Evolutionary conservation across 768 basidiomycete species (phyloP), one percentile per base, ranked within the genome.

Genomic region (Tricholoma saponaceum): DNA sequence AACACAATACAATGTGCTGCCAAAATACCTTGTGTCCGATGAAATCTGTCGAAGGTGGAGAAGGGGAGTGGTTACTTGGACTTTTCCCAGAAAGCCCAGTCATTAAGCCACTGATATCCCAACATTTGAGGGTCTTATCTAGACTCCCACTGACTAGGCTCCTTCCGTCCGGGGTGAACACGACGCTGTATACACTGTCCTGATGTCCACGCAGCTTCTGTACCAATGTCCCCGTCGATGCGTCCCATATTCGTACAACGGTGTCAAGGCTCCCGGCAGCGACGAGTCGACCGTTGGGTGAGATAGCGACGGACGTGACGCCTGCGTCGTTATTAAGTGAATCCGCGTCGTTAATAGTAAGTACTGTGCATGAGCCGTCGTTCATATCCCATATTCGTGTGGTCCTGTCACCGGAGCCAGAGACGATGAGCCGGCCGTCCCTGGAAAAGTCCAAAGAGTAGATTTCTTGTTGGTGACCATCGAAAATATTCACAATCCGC

Each of bases 131-230:
- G 26, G 89, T 92, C 78, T 90, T 89, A 67, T 95, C 92, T 67
- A 95, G 73, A 72, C 90, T 93, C 25, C 95, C 96, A 60, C 90
- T 94, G 8, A 98, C 92, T 59, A 99, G 78, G 5, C 87, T 89
- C 66, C 86, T 85, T 18, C 94, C 94, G 66, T 96, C 95, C 0
- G 92, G 93, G 1, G 92, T 92, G 73, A 98, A 99, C 25, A 91
- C 92, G 2, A 95, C 82, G 47, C 88, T 88, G 70, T 94, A 95
- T 32, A 95, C 93, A 52, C 87, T 89, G 65, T 95, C 90, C 52
- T 79, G 78, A 68, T 95, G 93, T 0, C 92, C 92, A 46, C 81
- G 73, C 52, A 95, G 72, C 28, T 85, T 74, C 67, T 91, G 90
- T 0, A 93, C 73, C 22, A 94, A 74, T 28, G 69, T 62, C 13